A percentile compares a stretch with the other conserved stretches of the same genome.
These are phyloP conservation scores for Pistacia vera DNA, from an alignment of 345 rosid genomes.

Conservation along the genomic window DNA sequence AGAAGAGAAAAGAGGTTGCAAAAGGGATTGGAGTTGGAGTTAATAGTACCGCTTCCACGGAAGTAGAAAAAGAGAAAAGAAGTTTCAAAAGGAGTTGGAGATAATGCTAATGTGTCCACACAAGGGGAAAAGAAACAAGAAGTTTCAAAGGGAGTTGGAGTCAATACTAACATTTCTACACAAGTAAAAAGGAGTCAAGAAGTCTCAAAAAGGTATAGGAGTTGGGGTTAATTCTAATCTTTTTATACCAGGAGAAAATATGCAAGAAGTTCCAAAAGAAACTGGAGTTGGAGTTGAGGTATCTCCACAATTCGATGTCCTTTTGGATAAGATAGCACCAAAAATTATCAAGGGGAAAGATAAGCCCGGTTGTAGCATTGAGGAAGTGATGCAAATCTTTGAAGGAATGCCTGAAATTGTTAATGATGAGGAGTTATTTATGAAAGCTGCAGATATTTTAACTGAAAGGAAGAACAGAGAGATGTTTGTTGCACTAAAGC, in stretches of 20 bases:
- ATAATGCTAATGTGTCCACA: neutral
- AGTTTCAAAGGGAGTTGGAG: neutral
- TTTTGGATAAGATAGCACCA: neutral
- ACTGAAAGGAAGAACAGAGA: slow-evolving; percentile 12
- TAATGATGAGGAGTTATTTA: neutral
- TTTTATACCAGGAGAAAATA: neutral
- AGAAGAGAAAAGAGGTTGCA: neutral
- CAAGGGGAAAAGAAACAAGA: neutral
- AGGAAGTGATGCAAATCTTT: slow-evolving; percentile 9
- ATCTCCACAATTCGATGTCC: neutral
- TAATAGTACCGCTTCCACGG: neutral
- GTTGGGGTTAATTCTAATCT: neutral
- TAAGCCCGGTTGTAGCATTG: slow-evolving; percentile 13
- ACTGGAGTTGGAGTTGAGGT: neutral
- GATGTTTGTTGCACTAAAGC: slow-evolving; percentile 1
- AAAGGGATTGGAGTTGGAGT: neutral
- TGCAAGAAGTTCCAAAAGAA: neutral
- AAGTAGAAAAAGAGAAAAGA: neutral
- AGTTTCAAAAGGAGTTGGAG: neutral
- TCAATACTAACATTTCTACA: neutral
- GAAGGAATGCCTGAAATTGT: slow-evolving; percentile 11
- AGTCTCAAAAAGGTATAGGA: neutral
- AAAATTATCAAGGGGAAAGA: neutral
- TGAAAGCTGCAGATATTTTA: slow-evolving; percentile 16
- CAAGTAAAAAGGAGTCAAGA: neutral